Conservation (phyloP, 768 basidiomycete genomes). For the Pilatotrama ljubarskyi region DNA sequence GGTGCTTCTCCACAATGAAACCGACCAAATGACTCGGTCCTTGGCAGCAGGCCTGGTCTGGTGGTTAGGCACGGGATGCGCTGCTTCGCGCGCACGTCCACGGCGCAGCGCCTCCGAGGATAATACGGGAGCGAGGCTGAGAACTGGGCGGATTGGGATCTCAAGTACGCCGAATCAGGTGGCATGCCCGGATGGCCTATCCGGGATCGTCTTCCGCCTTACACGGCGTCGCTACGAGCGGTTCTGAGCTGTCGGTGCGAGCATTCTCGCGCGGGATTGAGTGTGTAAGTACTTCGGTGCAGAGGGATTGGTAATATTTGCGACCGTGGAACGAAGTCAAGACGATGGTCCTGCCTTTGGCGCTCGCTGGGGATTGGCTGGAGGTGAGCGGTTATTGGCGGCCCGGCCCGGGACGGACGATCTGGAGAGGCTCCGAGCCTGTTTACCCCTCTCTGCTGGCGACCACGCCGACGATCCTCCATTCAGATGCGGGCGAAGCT, state of each 20-base stretch:
- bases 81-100: not conserved
- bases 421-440: not conserved
- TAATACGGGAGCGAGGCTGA: not conserved
- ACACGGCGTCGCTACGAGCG: not conserved
- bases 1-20: not conserved
- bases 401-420: not conserved
- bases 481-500: not conserved
- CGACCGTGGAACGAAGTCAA: not conserved
- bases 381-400: not conserved
- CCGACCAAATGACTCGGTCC: not conserved
- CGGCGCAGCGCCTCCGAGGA: not conserved
- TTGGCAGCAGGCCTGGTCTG: not conserved
- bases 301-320: not conserved
- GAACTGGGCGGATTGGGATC: not conserved
- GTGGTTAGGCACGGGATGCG: not conserved
- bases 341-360: not conserved
- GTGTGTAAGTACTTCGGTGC: not conserved
- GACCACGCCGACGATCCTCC: constrained; percentile 3
- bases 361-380: not conserved
- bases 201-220: not conserved
- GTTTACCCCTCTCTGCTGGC: not conserved
- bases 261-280: not conserved
- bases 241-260: not conserved
- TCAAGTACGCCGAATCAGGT: constrained; percentile 6
- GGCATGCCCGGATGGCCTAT: not conserved